Evolutionary conservation across 2,329 filamentous ascomycete genomes (phyloP).

Genomic region (Drechslerella dactyloides): DNA sequence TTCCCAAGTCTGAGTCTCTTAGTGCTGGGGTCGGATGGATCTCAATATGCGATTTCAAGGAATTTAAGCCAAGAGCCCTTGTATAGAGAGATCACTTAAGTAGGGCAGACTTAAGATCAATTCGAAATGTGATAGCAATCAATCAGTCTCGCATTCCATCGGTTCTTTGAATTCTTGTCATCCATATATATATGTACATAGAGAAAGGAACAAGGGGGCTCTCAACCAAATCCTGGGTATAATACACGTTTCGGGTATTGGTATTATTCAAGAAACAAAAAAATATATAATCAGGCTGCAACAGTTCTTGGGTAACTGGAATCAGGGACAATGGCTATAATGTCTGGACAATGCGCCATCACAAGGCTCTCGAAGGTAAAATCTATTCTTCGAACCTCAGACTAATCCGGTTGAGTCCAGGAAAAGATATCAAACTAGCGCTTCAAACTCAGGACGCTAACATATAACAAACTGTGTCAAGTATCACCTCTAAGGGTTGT

Average conservation of each 20-base stretch:
- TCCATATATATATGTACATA: constrained; percentile 5
- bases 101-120: neutral
- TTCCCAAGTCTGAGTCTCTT: constrained; percentile 24
- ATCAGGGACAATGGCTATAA: constrained; percentile 3
- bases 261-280: constrained; percentile 33
- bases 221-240: constrained; percentile 3
- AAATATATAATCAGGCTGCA: constrained; percentile 10
- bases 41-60: constrained; percentile 23
- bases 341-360: too few species aligned
- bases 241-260: constrained; percentile 13
- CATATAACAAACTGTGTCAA: neutral
- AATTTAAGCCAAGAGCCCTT: constrained; percentile 1
- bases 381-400: too few species aligned
- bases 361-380: too few species aligned
- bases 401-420: neutral
- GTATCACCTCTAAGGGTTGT: constrained; percentile 12
- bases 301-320: constrained; percentile 4
- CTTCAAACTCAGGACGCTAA: neutral
- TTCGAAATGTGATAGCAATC: neutral
- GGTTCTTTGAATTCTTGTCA: neutral
- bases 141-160: neutral
- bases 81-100: constrained; percentile 7
- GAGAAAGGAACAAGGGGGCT: neutral
- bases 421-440: neutral
- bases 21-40: constrained; percentile 15